Percentiles rank a stretch among this genome's conserved stretches.
These are phyloP conservation scores for Aspergillus caelatus DNA, from an alignment of 2,329 filamentous ascomycete genomes.

Conservation along the genomic window DNA sequence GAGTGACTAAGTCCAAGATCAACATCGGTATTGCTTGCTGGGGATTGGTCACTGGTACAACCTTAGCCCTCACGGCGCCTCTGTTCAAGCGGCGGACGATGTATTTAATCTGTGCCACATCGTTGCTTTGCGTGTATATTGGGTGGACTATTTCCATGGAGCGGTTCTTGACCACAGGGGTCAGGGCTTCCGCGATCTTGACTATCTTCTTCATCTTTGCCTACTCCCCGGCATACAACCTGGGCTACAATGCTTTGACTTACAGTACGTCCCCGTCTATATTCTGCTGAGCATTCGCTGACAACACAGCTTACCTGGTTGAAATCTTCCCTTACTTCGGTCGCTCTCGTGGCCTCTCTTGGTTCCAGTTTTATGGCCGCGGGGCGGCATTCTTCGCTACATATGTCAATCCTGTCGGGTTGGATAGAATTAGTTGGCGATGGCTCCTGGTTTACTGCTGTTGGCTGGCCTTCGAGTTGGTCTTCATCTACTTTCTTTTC, in stretches of 20 bases:
- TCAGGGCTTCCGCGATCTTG: constrained; percentile 41
- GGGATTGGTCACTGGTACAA: constrained; percentile 43
- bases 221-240: constrained; percentile 64
- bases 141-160: constrained; percentile 57
- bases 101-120: constrained; percentile 53
- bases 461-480: constrained; percentile 46
- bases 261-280: constrained; percentile 21
- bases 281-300: background rate
- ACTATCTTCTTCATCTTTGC: constrained; percentile 63
- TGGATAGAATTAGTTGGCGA: constrained; percentile 48
- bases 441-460: constrained; percentile 49
- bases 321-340: constrained; percentile 63
- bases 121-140: constrained; percentile 58
- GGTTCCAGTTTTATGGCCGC: constrained; percentile 59
- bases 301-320: constrained; percentile 49
- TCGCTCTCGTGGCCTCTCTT: constrained; percentile 61
- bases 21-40: constrained; percentile 44
- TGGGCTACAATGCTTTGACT: constrained; percentile 69
- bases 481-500: constrained; percentile 50
- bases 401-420: constrained; percentile 51
- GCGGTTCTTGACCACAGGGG: constrained; percentile 36
- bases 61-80: constrained; percentile 43
- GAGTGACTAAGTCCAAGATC: constrained; percentile 43
- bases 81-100: constrained; percentile 49
- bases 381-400: constrained; percentile 54